Evolutionary conservation across 2,329 filamentous ascomycete species (phyloP).

Genomic region (Eurotiales sp.): DNA sequence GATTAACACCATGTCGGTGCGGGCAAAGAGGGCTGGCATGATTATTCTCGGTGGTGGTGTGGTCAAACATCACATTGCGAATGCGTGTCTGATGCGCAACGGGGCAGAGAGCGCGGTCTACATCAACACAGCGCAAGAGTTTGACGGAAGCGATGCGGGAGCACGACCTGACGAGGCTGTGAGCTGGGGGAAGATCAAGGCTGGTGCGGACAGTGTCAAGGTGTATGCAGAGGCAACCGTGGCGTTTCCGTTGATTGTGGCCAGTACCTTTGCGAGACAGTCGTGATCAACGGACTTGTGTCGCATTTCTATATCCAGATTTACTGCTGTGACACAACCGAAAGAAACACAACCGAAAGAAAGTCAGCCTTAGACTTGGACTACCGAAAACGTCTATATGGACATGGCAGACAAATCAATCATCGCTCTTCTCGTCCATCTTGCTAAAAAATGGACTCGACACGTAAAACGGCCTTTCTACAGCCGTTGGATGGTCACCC

Average conservation of each 20-base stretch:
- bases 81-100: constrained; percentile 95
- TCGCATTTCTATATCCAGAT: no score
- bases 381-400: no score
- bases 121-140: constrained; percentile 96
- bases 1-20: constrained; percentile 87
- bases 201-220: constrained; percentile 84
- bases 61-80: constrained; percentile 98
- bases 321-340: no score
- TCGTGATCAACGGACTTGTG: no score
- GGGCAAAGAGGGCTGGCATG: constrained; percentile 86
- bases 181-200: constrained; percentile 98
- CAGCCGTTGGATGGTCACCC: background rate
- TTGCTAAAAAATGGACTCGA: constrained; percentile 19
- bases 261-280: constrained; percentile 62
- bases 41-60: constrained; percentile 91
- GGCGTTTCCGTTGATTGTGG: constrained; percentile 64
- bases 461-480: constrained; percentile 17
- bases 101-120: constrained; percentile 96
- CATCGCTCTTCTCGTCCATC: constrained; percentile 1
- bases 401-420: no score
- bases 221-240: constrained; percentile 67
- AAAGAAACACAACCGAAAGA: no score
- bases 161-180: constrained; percentile 94
- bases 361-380: no score
- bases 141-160: constrained; percentile 94